A percentile compares a stretch with the other conserved stretches of the same genome.
Evolutionary conservation across 2,329 filamentous ascomycete genomes (phyloP).

Genomic region (Myriosclerotinia duriaeana): DNA sequence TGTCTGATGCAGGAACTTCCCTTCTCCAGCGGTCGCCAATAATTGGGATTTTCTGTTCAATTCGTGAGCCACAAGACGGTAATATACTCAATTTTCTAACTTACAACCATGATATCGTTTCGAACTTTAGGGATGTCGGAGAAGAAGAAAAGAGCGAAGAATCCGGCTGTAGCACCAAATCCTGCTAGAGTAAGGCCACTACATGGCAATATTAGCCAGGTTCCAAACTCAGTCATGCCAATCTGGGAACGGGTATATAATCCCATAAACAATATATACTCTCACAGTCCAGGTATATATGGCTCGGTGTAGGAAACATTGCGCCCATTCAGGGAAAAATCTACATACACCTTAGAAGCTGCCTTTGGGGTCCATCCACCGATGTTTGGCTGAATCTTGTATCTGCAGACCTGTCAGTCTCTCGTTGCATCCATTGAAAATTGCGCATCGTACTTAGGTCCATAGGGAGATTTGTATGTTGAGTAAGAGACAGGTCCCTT

Average conservation of each 20-base stretch:
- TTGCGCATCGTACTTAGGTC: conserved; percentile 57
- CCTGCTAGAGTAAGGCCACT: conserved; percentile 54
- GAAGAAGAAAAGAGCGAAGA: conserved; percentile 59
- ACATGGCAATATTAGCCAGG: conserved; percentile 23
- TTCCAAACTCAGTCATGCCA: conserved; percentile 9
- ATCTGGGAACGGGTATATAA: not conserved
- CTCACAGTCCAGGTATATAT: not conserved
- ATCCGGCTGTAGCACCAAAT: conserved; percentile 56
- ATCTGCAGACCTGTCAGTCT: conserved; percentile 46
- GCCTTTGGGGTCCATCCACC: conserved; percentile 53
- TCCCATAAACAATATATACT: not conserved
- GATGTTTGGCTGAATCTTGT: conserved; percentile 58
- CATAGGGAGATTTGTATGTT: conserved; percentile 61
- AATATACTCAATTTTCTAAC: conserved; percentile 26
- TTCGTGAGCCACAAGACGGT: conserved; percentile 18
- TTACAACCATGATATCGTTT: conserved; percentile 58
- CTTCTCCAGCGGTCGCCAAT: conserved; percentile 53
- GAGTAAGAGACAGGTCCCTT: conserved; percentile 27
- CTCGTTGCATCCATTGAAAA: conserved; percentile 1
- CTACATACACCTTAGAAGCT: conserved; percentile 50
- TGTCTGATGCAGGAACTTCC: conserved; percentile 59
- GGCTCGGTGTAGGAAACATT: not conserved
- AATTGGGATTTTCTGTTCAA: conserved; percentile 54
- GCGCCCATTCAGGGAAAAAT: conserved; percentile 14
- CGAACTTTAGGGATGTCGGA: conserved; percentile 62